These are phyloP conservation scores for Erigeron philadelphicus DNA, from an alignment of 140 eudicot genomes.

Conservation along the genomic window DNA sequence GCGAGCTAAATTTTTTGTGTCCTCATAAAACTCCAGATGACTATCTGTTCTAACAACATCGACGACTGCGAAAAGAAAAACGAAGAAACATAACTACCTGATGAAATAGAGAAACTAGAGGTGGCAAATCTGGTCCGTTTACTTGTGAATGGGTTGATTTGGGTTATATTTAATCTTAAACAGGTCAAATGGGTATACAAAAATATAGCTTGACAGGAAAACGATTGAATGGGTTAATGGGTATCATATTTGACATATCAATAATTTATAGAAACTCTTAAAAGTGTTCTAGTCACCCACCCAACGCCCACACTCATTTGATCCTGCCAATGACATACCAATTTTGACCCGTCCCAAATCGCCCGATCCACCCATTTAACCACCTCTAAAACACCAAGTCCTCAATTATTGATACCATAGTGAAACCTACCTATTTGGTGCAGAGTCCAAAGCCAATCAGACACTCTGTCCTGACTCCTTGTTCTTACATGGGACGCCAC, in stretches of 20 bases:
- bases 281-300: neutral
- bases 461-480: slow-evolving; percentile 61
- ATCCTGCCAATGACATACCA: slow-evolving; percentile 7
- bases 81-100: slow-evolving; percentile 10
- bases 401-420: slow-evolving; percentile 7
- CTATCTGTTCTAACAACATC: slow-evolving; percentile 98
- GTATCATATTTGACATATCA: neutral
- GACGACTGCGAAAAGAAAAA: slow-evolving; percentile 52
- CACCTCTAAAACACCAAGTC: neutral
- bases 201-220: neutral
- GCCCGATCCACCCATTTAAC: neutral
- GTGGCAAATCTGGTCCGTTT: neutral
- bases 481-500: slow-evolving; percentile 44
- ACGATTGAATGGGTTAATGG: neutral
- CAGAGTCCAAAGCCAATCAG: slow-evolving; percentile 98
- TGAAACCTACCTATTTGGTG: slow-evolving; percentile 66
- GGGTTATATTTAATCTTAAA: neutral
- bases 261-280: neutral
- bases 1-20: slow-evolving; percentile 78
- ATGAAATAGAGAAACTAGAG: slow-evolving; percentile 13
- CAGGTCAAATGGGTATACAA: neutral
- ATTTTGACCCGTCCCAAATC: slow-evolving; percentile 9
- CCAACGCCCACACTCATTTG: neutral
- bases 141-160: neutral
- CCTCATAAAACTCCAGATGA: slow-evolving; percentile 88